phyloP scores from a whole-genome alignment of 306 rosid species.

The Vigna radiata region DNA sequence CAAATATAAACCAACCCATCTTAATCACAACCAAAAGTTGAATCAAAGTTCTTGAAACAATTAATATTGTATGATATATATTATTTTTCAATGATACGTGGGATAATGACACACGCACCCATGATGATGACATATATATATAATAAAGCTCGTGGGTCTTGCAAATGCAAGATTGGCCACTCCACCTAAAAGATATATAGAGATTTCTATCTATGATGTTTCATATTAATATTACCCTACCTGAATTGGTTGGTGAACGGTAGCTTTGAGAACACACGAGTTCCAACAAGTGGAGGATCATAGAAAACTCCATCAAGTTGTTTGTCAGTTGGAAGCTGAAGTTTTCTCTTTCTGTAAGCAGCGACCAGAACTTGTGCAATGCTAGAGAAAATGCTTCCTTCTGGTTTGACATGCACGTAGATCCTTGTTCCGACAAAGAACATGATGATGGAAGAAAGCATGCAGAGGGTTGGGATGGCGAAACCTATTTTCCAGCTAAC shows the following conservation, averaged over 20 bases:
- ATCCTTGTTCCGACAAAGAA: slow-evolving; percentile 66
- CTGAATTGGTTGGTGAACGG: slow-evolving; percentile 67
- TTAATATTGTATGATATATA: neutral
- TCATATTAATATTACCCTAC: slow-evolving; percentile 50
- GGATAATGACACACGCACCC: neutral
- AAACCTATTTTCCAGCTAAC: slow-evolving; percentile 88
- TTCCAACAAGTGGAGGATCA: slow-evolving; percentile 61
- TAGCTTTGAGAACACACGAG: slow-evolving; percentile 53
- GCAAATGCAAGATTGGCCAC: neutral
- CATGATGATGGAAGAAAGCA: slow-evolving; percentile 60
- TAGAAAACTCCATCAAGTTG: slow-evolving; percentile 41
- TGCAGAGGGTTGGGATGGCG: slow-evolving; percentile 67
- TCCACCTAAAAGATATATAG: neutral
- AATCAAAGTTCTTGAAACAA: slow-evolving; percentile 24
- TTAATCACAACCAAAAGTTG: neutral
- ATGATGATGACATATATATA: neutral
- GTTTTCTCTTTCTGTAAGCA: slow-evolving; percentile 62
- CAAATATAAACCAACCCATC: neutral
- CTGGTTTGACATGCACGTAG: slow-evolving; percentile 64
- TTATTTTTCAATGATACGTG: slow-evolving; percentile 2
- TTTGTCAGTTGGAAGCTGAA: slow-evolving; percentile 48
- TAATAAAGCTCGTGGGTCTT: neutral
- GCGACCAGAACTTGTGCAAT: slow-evolving; percentile 70
- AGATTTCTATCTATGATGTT: neutral
- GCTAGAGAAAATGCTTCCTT: slow-evolving; percentile 70